Evolutionary conservation across 2,329 filamentous ascomycete species (phyloP), one percentile per base, ranked within the genome.

Genomic region (Epichloe scottii): DNA sequence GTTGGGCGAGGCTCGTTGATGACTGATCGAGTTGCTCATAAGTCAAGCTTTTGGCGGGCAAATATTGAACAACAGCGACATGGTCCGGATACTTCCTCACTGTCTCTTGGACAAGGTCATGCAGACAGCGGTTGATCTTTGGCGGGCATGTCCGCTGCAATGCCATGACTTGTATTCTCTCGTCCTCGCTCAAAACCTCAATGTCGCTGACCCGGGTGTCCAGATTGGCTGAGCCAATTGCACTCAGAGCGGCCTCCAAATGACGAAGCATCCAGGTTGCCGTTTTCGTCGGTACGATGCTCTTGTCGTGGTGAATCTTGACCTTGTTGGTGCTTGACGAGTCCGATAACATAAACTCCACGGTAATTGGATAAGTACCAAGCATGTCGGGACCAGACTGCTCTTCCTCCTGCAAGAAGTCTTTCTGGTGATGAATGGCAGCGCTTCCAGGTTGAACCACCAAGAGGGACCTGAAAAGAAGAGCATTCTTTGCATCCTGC

Each of bases 21-120:
- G 49, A 45, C 8, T 33, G 23, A 21, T 57, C 54, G 5, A 62
- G 46, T 21, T 61, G 54, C n/a, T 30, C 15, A 45, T 60, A 60
- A 2, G 59, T 58, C 35, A 21, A 59, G 42, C 3, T 38, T 34
- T 46, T 46, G 43, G 19, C 26, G 43, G 21, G 43, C 26, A 38
- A n/a, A 17, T 34, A 21, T 34, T 46, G 43, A 46, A 5, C 43
- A 34, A 46, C n/a, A n/a, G 43, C 43, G 11, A 34, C n/a, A 11
- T 15, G 21, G 26, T 46, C 30, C 5, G 43, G 19, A 46, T 37
- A 34, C 15, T 34, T 33, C 30, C 26, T 26, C 43, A 17, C 43
- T 8, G 21, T 46, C 19, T 46, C 43, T 5, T 46, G 43, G 26
- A 46, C 21, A 26, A 46, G 23, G 15, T 46, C 43, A 46, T 46